phyloP scores from a whole-genome alignment of 805 yeast species.

The Starmera dryadoides region DNA sequence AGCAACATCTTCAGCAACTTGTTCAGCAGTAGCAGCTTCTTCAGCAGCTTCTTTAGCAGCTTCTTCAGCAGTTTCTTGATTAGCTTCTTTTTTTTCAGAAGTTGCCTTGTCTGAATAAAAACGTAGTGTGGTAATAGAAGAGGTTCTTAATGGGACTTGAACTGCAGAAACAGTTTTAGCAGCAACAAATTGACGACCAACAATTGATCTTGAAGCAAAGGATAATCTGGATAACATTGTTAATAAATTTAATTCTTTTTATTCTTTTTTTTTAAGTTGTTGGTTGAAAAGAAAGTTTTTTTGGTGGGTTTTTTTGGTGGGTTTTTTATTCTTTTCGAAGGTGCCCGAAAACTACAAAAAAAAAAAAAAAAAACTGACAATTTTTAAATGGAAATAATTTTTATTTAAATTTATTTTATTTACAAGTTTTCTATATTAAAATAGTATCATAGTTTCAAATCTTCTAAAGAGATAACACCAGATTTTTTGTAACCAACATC shows the following conservation, averaged over 20 bases:
- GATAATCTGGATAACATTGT: neutral
- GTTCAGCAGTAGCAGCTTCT: conserved; percentile 8
- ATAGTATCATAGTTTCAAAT: conserved; percentile 2
- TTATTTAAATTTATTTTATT: too few species aligned
- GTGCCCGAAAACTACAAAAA: neutral
- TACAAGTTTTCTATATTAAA: neutral
- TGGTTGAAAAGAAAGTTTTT: too few species aligned
- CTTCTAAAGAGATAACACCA: conserved; percentile 9
- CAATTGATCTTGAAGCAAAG: neutral
- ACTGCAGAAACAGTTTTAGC: neutral
- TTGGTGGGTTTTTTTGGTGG: too few species aligned
- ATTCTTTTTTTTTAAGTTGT: neutral
- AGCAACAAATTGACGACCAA: neutral
- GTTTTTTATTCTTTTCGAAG: neutral
- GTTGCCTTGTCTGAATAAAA: neutral
- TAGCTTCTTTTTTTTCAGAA: neutral
- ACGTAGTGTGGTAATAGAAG: neutral
- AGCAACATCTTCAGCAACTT: conserved; percentile 2
- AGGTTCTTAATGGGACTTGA: neutral
- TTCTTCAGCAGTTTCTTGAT: neutral
- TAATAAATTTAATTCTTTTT: neutral
- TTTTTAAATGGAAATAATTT: too few species aligned
- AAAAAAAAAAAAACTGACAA: neutral
- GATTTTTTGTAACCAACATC: conserved; percentile 5
- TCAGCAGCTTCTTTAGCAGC: neutral